Percentiles rank a stretch among this genome's conserved stretches.
Conservation (phyloP, 768 basidiomycete genomes). For the Lentinula detonsa region DNA sequence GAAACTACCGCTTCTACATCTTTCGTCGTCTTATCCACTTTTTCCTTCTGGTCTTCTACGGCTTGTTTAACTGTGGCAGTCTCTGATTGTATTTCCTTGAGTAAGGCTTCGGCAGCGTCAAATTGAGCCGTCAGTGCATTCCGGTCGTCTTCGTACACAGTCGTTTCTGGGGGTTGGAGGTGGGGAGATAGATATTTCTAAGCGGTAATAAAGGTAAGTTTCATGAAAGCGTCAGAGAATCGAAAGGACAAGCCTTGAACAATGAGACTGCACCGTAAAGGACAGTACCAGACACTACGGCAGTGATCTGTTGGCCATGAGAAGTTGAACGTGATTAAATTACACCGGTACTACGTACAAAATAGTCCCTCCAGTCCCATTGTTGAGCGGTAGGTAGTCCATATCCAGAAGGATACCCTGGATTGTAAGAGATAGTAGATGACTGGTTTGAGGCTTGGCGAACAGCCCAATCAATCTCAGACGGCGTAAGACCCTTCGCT, state of each 20-base stretch:
- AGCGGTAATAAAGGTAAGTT: slow-evolving; percentile 1
- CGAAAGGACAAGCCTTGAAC: slow-evolving; percentile 51
- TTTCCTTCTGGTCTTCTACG: slow-evolving; percentile 71
- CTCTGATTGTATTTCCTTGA: slow-evolving; percentile 77
- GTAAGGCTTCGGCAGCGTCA: slow-evolving; percentile 76
- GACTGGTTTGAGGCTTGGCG: slow-evolving; percentile 43
- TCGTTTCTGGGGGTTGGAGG: slow-evolving; percentile 79
- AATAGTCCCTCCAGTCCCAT: slow-evolving; percentile 98
- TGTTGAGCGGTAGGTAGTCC: slow-evolving; percentile 40
- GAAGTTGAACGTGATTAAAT: not conserved
- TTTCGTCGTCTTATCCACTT: slow-evolving; percentile 63
- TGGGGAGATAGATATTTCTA: slow-evolving; percentile 92
- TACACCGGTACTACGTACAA: slow-evolving; percentile 47
- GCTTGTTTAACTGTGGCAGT: slow-evolving; percentile 65
- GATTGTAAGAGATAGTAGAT: slow-evolving; percentile 14
- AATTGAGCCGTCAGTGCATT: slow-evolving; percentile 84
- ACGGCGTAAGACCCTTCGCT: slow-evolving; percentile 79
- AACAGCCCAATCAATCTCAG: slow-evolving; percentile 85
- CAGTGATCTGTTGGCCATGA: slow-evolving; percentile 64
- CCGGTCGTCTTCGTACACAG: slow-evolving; percentile 86
- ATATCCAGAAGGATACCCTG: slow-evolving; percentile 38
- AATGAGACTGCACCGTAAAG: slow-evolving; percentile 76
- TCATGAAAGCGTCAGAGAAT: not conserved
- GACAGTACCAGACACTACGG: slow-evolving; percentile 82
- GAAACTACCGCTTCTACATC: slow-evolving; percentile 68